phyloP scores from a whole-genome alignment of 2,329 filamentous ascomycete genomes.

The Nemania bipapillata region DNA sequence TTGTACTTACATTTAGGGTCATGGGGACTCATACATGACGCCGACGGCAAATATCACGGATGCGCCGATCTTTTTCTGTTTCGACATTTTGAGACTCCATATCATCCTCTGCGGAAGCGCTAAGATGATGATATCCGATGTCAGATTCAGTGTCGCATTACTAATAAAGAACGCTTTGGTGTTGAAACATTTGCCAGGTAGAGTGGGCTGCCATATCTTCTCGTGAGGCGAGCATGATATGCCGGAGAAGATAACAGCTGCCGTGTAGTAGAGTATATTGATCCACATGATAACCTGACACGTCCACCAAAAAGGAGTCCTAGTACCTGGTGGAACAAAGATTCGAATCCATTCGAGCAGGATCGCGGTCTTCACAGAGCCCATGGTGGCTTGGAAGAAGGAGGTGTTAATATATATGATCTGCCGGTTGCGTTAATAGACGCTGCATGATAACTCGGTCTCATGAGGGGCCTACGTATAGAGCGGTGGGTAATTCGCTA shows the following conservation, averaged over 20 bases:
- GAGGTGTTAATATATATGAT: constrained; percentile 26
- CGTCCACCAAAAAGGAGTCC: constrained; percentile 38
- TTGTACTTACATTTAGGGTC: background rate
- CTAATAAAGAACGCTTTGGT: constrained; percentile 56
- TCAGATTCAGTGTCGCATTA: constrained; percentile 56
- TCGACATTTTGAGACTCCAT: constrained; percentile 54
- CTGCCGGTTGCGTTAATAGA: constrained; percentile 11
- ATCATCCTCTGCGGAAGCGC: constrained; percentile 56
- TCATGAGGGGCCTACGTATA: constrained; percentile 31
- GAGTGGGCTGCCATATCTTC: constrained; percentile 45
- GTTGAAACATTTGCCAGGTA: constrained; percentile 53
- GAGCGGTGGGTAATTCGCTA: constrained; percentile 30
- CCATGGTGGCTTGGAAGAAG: constrained; percentile 26
- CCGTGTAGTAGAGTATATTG: constrained; percentile 42
- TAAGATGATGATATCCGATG: constrained; percentile 56
- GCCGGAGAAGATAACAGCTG: constrained; percentile 42
- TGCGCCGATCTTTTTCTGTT: constrained; percentile 55
- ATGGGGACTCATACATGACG: constrained; percentile 47
- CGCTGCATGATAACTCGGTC: background rate
- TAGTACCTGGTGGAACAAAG: constrained; percentile 29
- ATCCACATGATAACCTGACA: constrained; percentile 40
- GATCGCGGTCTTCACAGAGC: constrained; percentile 30
- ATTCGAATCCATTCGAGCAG: constrained; percentile 31
- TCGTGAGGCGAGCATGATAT: constrained; percentile 47
- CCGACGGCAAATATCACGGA: constrained; percentile 56